Percentiles rank a stretch among this genome's conserved stretches.
Conservation (phyloP, 148 eudicot genomes). For the Agrostemma githago region DNA sequence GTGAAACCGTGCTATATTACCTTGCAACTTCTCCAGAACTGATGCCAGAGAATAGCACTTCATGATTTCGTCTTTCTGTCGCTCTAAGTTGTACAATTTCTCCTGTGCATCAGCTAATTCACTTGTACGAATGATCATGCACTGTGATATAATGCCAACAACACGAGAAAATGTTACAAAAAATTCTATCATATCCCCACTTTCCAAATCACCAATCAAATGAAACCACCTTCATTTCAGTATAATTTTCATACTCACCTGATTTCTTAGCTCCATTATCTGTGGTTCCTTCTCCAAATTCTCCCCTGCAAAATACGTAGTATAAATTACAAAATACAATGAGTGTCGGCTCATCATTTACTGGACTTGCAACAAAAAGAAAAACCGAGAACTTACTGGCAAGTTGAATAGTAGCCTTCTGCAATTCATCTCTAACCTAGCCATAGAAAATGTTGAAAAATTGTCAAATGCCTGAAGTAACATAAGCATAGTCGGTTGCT, state of each 20-base stretch:
- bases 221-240: background rate
- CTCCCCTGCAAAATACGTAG: conserved; percentile 63
- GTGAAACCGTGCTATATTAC: conserved; percentile 25
- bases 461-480: background rate
- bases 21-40: conserved; percentile 60
- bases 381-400: conserved; percentile 58
- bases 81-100: conserved; percentile 56
- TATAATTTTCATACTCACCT: conserved; percentile 37
- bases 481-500: background rate
- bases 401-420: conserved; percentile 84
- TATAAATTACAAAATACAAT: background rate
- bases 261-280: conserved; percentile 79
- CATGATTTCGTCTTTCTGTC: conserved; percentile 54
- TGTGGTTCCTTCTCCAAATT: conserved; percentile 89
- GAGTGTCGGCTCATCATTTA: background rate
- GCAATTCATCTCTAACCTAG: conserved; percentile 88
- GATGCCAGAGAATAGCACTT: conserved; percentile 58
- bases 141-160: conserved; percentile 38
- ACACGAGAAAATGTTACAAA: background rate
- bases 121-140: conserved; percentile 73
- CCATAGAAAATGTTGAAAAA: conserved; percentile 5
- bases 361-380: background rate
- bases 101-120: conserved; percentile 82
- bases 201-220: background rate
- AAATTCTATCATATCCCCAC: background rate